phyloP scores from a whole-genome alignment of 805 yeast species.

The Blastobotrys mokoenaii region DNA sequence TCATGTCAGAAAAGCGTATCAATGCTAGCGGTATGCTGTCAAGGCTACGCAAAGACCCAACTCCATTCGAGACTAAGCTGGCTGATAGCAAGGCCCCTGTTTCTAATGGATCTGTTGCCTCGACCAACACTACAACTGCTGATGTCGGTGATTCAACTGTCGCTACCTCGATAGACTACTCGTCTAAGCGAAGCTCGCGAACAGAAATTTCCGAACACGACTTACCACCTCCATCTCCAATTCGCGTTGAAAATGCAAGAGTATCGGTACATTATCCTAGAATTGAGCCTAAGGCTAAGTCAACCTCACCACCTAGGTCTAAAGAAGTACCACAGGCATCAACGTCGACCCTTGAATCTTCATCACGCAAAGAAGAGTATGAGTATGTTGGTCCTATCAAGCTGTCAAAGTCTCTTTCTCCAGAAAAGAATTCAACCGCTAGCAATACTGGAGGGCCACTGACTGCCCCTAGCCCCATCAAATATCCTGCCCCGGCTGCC shows the following conservation, averaged over 20 bases:
- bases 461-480: no score
- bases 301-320: neutral
- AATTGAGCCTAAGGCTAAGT: constrained; percentile 1
- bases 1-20: neutral
- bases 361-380: no score
- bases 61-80: constrained; percentile 1
- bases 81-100: neutral
- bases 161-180: no score
- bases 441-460: no score
- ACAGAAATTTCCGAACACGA: no score
- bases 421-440: no score
- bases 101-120: neutral
- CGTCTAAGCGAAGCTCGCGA: neutral
- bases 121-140: neutral
- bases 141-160: neutral
- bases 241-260: neutral
- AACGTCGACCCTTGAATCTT: no score
- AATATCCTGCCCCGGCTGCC: no score
- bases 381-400: no score
- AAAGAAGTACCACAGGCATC: no score
- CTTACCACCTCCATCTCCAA: neutral
- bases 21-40: neutral
- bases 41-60: neutral
- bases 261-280: neutral
- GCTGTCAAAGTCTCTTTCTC: no score